A percentile compares a stretch with the other conserved stretches of the same genome.
These are phyloP conservation scores for Ambrosiella beaveri DNA, from an alignment of 2,329 filamentous ascomycete species.

Conservation along the genomic window DNA sequence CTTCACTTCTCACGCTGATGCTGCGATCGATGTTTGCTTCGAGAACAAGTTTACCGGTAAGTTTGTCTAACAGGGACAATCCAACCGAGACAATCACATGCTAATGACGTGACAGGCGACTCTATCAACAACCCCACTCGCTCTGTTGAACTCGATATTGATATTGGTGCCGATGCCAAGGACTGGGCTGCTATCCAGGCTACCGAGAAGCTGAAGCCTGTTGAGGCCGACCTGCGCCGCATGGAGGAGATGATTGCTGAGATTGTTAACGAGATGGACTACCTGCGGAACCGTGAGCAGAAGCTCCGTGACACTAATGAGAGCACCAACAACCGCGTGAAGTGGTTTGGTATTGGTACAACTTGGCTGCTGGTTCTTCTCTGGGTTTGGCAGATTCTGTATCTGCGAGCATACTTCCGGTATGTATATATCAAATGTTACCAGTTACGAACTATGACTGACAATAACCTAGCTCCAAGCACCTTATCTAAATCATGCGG, in stretches of 20 bases:
- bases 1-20: slow-evolving; percentile 83
- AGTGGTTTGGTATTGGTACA: slow-evolving; percentile 92
- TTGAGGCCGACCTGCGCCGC: slow-evolving; percentile 83
- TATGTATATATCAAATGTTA: slow-evolving; percentile 19
- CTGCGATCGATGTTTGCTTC: slow-evolving; percentile 92
- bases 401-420: slow-evolving; percentile 93
- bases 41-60: slow-evolving; percentile 63
- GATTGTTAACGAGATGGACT: slow-evolving; percentile 90
- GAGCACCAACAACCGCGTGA: slow-evolving; percentile 96
- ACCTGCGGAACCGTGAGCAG: slow-evolving; percentile 76
- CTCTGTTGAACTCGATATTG: slow-evolving; percentile 78
- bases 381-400: slow-evolving; percentile 94
- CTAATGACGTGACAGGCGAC: slow-evolving; percentile 5
- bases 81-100: not conserved
- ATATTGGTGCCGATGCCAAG: slow-evolving; percentile 91
- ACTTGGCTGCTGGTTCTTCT: slow-evolving; percentile 80
- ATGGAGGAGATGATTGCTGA: slow-evolving; percentile 83
- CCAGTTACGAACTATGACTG: slow-evolving; percentile 1
- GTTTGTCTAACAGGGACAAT: slow-evolving; percentile 17
- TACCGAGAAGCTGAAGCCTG: slow-evolving; percentile 91
- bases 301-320: slow-evolving; percentile 96
- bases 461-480: slow-evolving; percentile 39
- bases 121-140: slow-evolving; percentile 37
- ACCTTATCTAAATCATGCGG: slow-evolving; percentile 37
- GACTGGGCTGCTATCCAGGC: slow-evolving; percentile 96